Conservation (phyloP, 1,139 yeast species). For the Zygoascus sp. region DNA sequence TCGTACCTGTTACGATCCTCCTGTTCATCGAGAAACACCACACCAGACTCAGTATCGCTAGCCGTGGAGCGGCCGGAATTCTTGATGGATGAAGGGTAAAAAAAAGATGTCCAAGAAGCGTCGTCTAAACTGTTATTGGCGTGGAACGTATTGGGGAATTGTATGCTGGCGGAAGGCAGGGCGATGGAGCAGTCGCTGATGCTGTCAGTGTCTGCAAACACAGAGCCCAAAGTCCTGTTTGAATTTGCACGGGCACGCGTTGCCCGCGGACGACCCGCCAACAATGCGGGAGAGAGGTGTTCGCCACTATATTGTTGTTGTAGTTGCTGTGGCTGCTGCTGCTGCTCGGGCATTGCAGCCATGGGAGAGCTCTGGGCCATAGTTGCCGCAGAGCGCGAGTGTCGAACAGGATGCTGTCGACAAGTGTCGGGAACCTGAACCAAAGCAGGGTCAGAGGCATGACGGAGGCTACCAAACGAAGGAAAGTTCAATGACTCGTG, state of each 20-base stretch:
- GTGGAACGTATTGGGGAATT: neutral
- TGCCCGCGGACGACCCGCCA: neutral
- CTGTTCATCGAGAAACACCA: conserved; percentile 22
- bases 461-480: neutral
- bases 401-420: neutral
- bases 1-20: conserved; percentile 18
- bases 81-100: neutral
- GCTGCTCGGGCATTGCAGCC: too few relatives aligned
- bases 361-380: neutral
- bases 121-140: neutral
- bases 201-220: neutral
- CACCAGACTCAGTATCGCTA: conserved; percentile 26
- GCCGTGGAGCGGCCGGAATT: neutral
- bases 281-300: neutral
- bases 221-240: neutral
- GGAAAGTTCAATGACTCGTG: neutral
- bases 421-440: neutral
- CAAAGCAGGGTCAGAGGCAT: neutral
- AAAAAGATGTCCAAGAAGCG: neutral
- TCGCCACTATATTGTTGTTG: too few relatives aligned
- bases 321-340: too few relatives aligned
- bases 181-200: neutral
- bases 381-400: conserved; percentile 1
- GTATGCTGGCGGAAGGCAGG: neutral
- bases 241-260: neutral